Evolutionary conservation across 371 early-diverging fungal genomes (phyloP).

Genomic region (Mortierella sp.): DNA sequence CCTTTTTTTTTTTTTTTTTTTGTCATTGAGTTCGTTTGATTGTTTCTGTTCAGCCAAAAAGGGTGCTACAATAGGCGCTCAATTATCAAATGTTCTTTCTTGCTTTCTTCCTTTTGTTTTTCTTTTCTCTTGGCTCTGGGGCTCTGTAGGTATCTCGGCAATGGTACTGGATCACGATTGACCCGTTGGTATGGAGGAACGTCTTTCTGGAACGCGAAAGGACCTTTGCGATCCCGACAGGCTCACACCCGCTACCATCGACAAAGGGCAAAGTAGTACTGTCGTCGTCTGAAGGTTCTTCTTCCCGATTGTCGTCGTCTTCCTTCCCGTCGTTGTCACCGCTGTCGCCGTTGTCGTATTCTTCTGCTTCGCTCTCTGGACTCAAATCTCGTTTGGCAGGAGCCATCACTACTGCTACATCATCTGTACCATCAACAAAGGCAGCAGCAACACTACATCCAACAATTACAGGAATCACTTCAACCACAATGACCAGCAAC

Average conservation of each 20-base stretch:
- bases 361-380: not conserved
- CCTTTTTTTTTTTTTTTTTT: not conserved
- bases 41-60: not conserved
- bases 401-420: not conserved
- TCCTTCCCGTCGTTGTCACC: not conserved
- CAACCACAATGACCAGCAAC: not conserved
- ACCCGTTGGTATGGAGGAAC: constrained; percentile 44
- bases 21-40: too few species aligned
- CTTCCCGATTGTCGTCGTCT: not conserved
- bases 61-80: not conserved
- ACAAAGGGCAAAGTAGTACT: not conserved
- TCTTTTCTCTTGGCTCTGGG: not conserved
- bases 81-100: not conserved
- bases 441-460: not conserved
- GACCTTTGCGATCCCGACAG: constrained; percentile 28
- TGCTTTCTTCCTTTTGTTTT: not conserved
- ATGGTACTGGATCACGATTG: constrained; percentile 48
- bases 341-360: not conserved
- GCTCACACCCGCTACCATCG: not conserved
- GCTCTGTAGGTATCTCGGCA: constrained; percentile 38
- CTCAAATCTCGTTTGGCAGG: not conserved
- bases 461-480: not conserved
- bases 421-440: not conserved
- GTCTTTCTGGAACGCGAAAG: constrained; percentile 30
- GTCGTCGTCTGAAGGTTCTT: not conserved